phyloP scores from a whole-genome alignment of 768 basidiomycete species.

The Pleurotus eryngii region DNA sequence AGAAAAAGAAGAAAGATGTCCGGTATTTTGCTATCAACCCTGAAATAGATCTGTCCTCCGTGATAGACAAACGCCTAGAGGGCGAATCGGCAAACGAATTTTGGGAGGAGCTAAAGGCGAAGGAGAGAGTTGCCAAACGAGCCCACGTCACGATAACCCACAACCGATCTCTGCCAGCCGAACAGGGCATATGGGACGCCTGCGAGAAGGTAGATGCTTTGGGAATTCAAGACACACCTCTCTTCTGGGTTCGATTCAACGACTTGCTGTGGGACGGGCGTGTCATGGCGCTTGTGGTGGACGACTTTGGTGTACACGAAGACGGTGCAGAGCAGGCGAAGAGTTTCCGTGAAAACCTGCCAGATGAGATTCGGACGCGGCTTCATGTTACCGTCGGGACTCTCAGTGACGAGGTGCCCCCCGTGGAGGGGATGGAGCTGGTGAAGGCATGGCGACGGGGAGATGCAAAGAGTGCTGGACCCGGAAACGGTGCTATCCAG shows the following conservation, averaged over 20 bases:
- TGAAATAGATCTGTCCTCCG: slow-evolving; percentile 58
- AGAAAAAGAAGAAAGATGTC: slow-evolving; percentile 27
- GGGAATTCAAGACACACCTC: slow-evolving; percentile 32
- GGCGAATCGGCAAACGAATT: slow-evolving; percentile 35
- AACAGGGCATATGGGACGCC: slow-evolving; percentile 39
- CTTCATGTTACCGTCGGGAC: slow-evolving; percentile 93
- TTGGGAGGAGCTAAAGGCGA: slow-evolving; percentile 44
- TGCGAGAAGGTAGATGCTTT: slow-evolving; percentile 43
- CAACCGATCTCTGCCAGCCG: slow-evolving; percentile 34
- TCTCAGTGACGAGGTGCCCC: slow-evolving; percentile 37
- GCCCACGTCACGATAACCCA: slow-evolving; percentile 93
- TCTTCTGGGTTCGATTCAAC: slow-evolving; percentile 60
- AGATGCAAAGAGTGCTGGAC: slow-evolving; percentile 14
- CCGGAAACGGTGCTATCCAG: not conserved
- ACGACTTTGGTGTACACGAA: slow-evolving; percentile 42
- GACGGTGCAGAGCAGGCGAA: slow-evolving; percentile 31
- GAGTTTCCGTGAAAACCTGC: slow-evolving; percentile 43
- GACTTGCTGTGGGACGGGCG: slow-evolving; percentile 71
- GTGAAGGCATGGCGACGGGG: slow-evolving; percentile 53
- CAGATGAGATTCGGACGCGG: slow-evolving; percentile 40
- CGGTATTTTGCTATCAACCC: slow-evolving; percentile 81
- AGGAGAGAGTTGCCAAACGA: slow-evolving; percentile 45
- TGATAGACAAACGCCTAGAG: slow-evolving; percentile 43
- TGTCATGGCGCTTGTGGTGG: slow-evolving; percentile 79
- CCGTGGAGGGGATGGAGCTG: slow-evolving; percentile 70